phyloP scores from a whole-genome alignment of 176 grass and related monocot genomes.

The Ensete ventricosum region DNA sequence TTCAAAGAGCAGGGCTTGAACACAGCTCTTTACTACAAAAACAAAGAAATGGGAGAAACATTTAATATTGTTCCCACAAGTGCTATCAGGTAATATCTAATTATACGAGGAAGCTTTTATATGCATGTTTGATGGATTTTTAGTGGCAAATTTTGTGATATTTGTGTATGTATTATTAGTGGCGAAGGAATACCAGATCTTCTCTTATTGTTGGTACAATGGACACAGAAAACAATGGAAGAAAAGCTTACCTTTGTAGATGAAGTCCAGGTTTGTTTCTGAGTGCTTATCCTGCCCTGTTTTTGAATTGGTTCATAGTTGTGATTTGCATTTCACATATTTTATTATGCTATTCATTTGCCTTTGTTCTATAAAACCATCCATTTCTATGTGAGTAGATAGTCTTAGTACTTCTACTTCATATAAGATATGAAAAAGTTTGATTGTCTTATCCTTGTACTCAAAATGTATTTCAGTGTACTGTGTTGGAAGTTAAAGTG shows the following conservation, averaged over 20 bases:
- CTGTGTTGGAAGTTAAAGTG: slow-evolving; percentile 91
- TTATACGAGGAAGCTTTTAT: neutral
- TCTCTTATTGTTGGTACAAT: slow-evolving; percentile 78
- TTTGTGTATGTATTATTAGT: slow-evolving; percentile 28
- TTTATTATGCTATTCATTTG: neutral
- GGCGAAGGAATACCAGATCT: slow-evolving; percentile 97
- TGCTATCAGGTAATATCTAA: slow-evolving; percentile 56
- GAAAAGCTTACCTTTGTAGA: slow-evolving; percentile 83
- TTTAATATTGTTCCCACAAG: slow-evolving; percentile 95
- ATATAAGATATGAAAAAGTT: neutral
- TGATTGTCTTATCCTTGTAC: neutral
- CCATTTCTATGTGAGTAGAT: no score
- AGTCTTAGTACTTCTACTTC: neutral
- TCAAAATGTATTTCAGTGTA: slow-evolving; percentile 52
- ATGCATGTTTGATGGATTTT: neutral
- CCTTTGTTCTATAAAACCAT: no score
- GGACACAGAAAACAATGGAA: slow-evolving; percentile 91
- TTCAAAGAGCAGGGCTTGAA: slow-evolving; percentile 94
- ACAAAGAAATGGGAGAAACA: slow-evolving; percentile 83
- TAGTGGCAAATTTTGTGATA: slow-evolving; percentile 3
- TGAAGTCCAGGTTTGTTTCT: slow-evolving; percentile 69
- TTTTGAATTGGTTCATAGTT: neutral
- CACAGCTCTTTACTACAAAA: slow-evolving; percentile 89
- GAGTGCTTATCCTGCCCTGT: neutral
- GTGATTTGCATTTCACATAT: neutral